phyloP scores from a whole-genome alignment of 106 monocot species.

The Dendrobium chrysotoxum region DNA sequence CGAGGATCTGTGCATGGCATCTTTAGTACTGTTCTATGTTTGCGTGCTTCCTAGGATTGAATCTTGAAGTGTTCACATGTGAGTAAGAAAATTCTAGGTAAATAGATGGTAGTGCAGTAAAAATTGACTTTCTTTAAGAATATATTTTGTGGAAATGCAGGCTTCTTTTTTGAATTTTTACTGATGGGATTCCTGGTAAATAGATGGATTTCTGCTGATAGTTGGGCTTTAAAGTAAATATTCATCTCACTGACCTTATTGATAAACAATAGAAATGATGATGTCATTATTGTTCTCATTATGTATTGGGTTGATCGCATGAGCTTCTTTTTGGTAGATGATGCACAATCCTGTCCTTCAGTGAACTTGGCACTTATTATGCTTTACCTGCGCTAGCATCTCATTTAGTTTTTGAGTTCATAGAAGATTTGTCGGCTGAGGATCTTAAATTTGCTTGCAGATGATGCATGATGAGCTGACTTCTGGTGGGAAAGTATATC shows the following conservation, averaged over 20 bases:
- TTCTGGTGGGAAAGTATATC: constrained; percentile 71
- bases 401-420: neutral
- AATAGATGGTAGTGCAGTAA: no score
- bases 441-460: constrained; percentile 30
- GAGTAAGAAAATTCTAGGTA: no score
- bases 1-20: no score
- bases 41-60: no score
- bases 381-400: neutral
- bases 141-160: no score
- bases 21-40: no score
- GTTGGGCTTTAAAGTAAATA: no score
- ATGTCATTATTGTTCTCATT: neutral
- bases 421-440: neutral
- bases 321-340: neutral
- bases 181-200: no score
- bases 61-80: no score
- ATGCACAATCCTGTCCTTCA: neutral
- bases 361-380: neutral
- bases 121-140: no score
- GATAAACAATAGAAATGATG: neutral
- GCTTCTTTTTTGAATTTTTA: no score
- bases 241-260: neutral
- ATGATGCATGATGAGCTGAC: constrained; percentile 82
- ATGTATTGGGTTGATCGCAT: neutral
- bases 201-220: no score